phyloP scores from a whole-genome alignment of 2,329 filamentous ascomycete species.

The Geosmithia putterillii region DNA sequence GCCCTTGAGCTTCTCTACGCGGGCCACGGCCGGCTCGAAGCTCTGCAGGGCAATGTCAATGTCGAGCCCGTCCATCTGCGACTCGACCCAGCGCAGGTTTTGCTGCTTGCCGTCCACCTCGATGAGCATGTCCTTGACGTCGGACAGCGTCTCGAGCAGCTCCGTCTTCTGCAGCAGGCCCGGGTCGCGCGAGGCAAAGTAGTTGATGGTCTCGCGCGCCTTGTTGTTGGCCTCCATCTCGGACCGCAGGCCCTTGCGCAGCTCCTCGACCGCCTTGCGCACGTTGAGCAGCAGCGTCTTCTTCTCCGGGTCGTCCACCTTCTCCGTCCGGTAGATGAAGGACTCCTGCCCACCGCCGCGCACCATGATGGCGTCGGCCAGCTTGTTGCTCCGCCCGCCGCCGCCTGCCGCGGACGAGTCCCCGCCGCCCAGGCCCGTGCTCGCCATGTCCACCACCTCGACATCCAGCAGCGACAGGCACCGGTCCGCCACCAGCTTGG shows the following conservation, averaged over 20 bases:
- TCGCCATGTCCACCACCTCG: constrained; percentile 79
- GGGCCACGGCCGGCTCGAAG: constrained; percentile 72
- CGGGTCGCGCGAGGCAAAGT: constrained; percentile 69
- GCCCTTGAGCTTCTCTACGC: constrained; percentile 73
- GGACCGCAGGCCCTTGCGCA: constrained; percentile 72
- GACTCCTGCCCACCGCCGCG: constrained; percentile 77
- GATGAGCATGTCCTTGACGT: constrained; percentile 78
- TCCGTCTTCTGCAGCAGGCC: constrained; percentile 69
- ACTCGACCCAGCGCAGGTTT: constrained; percentile 90
- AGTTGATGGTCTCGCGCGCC: constrained; percentile 73
- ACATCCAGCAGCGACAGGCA: constrained; percentile 93
- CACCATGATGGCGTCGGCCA: constrained; percentile 81
- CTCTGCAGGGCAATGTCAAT: constrained; percentile 88
- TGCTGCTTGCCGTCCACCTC: constrained; percentile 96
- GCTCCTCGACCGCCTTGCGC: constrained; percentile 82
- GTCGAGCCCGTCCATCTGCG: constrained; percentile 89
- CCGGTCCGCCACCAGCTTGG: constrained; percentile 81
- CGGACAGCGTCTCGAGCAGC: constrained; percentile 64
- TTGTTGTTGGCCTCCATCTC: constrained; percentile 83
- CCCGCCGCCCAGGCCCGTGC: constrained; percentile 36
- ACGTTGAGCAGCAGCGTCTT: constrained; percentile 74
- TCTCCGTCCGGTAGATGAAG: constrained; percentile 88
- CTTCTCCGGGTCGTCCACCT: constrained; percentile 69
- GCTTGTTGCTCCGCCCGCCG: constrained; percentile 38
- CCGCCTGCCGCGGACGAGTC: constrained; percentile 43